Conservation (phyloP, 345 rosid species). For the Passiflora organensis region DNA sequence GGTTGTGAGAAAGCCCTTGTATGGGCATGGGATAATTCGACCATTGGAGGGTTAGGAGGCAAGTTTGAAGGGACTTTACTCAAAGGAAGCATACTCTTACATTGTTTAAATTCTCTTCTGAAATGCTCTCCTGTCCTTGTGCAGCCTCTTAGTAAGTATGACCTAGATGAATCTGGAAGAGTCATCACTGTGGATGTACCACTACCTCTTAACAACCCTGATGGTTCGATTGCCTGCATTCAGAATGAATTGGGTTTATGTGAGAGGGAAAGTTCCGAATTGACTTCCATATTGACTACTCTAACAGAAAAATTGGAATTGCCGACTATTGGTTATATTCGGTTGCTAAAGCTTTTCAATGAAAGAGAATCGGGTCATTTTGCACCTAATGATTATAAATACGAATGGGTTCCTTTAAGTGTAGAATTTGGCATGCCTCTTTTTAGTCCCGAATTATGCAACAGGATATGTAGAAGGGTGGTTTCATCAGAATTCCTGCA, state of each 20-base stretch:
- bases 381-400: constrained; percentile 53
- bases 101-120: constrained; percentile 90
- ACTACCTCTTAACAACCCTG: constrained; percentile 72
- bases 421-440: constrained; percentile 94
- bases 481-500: constrained; percentile 78
- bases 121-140: constrained; percentile 80
- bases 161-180: constrained; percentile 81
- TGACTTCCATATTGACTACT: constrained; percentile 54
- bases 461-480: constrained; percentile 75
- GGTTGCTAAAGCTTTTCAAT: constrained; percentile 70
- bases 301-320: constrained; percentile 65
- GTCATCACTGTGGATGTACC: constrained; percentile 78
- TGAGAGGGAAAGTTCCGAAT: constrained; percentile 50
- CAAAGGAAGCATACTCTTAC: constrained; percentile 74
- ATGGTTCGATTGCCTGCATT: constrained; percentile 63
- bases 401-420: constrained; percentile 89
- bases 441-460: constrained; percentile 84
- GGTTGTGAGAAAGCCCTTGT: constrained; percentile 94
- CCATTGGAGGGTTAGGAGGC: constrained; percentile 86
- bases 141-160: constrained; percentile 78
- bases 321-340: constrained; percentile 79
- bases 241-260: constrained; percentile 71
- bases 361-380: constrained; percentile 57
- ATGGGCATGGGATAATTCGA: constrained; percentile 99
- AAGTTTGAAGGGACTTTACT: constrained; percentile 93